Conservation (phyloP, 371 early-diverging fungal species). For the Mortierella sp. region DNA sequence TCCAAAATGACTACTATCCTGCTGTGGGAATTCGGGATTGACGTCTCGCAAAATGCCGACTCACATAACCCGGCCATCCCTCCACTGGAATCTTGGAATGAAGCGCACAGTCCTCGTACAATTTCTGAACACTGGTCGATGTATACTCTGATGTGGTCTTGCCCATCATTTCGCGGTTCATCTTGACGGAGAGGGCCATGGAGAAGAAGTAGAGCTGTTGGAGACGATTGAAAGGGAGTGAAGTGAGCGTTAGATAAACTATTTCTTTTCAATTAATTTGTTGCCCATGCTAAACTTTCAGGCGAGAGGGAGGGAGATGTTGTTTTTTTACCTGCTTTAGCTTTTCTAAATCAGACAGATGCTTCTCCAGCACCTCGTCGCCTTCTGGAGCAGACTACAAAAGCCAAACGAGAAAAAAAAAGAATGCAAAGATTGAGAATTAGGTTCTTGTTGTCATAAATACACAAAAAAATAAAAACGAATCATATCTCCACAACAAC, state of each 20-base stretch:
- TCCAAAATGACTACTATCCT: too few relatives aligned
- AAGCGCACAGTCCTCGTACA: constrained; percentile 49
- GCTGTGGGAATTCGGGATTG: not conserved
- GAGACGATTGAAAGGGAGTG: not conserved
- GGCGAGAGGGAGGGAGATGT: too few relatives aligned
- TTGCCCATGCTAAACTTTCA: too few relatives aligned
- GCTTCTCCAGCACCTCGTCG: constrained; percentile 15
- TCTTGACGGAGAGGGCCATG: constrained; percentile 56
- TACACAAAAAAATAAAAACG: not conserved
- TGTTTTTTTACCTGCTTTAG: constrained; percentile 25
- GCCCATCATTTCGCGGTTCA: constrained; percentile 55
- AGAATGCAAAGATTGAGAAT: too few relatives aligned
- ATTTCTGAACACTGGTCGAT: constrained; percentile 44
- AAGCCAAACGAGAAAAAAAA: too few relatives aligned
- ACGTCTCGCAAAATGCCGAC: constrained; percentile 34
- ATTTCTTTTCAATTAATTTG: not conserved
- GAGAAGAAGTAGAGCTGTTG: constrained; percentile 53
- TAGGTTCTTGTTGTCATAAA: not conserved
- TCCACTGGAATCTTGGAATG: constrained; percentile 49
- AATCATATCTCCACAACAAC: not conserved
- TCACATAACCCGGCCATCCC: constrained; percentile 54
- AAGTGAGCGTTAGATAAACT: not conserved
- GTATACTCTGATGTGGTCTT: constrained; percentile 41
- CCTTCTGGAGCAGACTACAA: not conserved
- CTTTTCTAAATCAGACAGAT: constrained; percentile 27